phyloP scores from a whole-genome alignment of 345 rosid species.

The Salix dunnii region DNA sequence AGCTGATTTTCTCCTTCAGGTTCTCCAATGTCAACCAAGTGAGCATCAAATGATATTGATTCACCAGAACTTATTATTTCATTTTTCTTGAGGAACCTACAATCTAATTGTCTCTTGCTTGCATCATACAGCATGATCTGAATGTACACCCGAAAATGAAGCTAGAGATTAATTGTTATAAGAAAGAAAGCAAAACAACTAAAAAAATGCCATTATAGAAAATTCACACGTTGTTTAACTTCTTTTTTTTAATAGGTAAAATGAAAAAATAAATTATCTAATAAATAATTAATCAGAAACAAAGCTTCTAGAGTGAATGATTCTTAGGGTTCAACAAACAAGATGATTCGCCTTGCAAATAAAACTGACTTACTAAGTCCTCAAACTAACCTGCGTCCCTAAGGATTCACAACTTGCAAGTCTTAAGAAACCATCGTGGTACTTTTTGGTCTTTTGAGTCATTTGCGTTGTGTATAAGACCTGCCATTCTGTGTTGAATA shows the following conservation, averaged over 20 bases:
- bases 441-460: slow-evolving; percentile 61
- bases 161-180: neutral
- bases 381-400: slow-evolving; percentile 48
- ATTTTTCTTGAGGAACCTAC: slow-evolving; percentile 50
- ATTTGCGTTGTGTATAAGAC: slow-evolving; percentile 59
- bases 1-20: slow-evolving; percentile 25
- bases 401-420: slow-evolving; percentile 29
- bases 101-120: slow-evolving; percentile 32
- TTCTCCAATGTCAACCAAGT: slow-evolving; percentile 54
- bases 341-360: slow-evolving; percentile 7
- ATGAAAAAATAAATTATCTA: too few relatives aligned
- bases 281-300: neutral
- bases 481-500: slow-evolving; percentile 44
- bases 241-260: too few relatives aligned
- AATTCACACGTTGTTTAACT: neutral
- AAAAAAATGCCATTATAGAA: neutral
- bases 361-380: neutral
- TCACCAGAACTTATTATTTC: slow-evolving; percentile 45
- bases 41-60: slow-evolving; percentile 37
- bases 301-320: neutral
- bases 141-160: slow-evolving; percentile 15
- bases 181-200: neutral
- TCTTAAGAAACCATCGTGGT: slow-evolving; percentile 54
- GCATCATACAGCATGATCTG: slow-evolving; percentile 56
- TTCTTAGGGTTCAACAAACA: slow-evolving; percentile 3